phyloP scores from a whole-genome alignment of 441 rosid genomes.

The Aleurites moluccanus region DNA sequence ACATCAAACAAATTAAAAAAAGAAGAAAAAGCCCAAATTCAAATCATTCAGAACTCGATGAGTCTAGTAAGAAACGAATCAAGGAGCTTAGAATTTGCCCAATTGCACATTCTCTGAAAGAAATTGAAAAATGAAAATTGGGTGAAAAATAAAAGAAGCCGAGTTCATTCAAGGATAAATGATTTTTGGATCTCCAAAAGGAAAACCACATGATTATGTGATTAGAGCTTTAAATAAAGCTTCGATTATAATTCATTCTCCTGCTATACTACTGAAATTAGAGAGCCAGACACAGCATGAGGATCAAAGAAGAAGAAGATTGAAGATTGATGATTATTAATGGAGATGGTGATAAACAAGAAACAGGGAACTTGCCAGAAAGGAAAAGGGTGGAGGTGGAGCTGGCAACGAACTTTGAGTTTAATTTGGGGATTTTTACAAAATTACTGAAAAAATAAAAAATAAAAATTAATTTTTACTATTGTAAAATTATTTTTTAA shows the following conservation, averaged over 20 bases:
- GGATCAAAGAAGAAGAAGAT: neutral
- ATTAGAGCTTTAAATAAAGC: conserved; percentile 36
- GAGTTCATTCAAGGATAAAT: conserved; percentile 92
- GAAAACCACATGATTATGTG: conserved; percentile 79
- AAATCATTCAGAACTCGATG: neutral
- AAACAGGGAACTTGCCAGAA: too few species aligned
- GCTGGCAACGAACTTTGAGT: too few species aligned
- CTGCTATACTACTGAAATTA: neutral
- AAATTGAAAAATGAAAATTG: neutral
- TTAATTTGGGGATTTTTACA: too few species aligned
- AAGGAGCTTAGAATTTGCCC: too few species aligned
- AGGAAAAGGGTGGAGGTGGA: too few species aligned
- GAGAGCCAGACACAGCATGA: neutral
- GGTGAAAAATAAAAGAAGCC: conserved; percentile 44
- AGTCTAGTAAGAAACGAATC: neutral
- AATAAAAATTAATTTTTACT: too few species aligned
- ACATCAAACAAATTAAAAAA: neutral
- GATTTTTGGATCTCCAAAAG: conserved; percentile 95
- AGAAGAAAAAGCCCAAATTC: conserved; percentile 24
- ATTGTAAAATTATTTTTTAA: too few species aligned
- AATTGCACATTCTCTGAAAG: neutral
- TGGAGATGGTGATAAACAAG: too few species aligned
- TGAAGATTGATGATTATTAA: neutral
- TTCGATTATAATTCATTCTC: neutral
- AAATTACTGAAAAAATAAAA: too few species aligned